phyloP scores from a whole-genome alignment of 192 early-diverging fungal species.

The Backusella sp. region DNA sequence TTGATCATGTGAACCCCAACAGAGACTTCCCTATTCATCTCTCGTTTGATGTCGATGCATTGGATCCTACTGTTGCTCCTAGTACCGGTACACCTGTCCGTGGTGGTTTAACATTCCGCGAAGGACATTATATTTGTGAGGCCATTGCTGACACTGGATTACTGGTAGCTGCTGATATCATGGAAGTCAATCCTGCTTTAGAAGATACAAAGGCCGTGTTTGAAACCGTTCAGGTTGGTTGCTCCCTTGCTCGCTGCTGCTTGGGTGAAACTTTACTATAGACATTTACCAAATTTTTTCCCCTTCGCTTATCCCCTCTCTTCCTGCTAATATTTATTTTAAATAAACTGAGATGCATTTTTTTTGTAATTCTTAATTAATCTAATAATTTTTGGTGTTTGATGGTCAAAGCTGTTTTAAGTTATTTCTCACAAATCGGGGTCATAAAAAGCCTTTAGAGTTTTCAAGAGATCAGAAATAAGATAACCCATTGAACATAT shows the following conservation, averaged over 20 bases:
- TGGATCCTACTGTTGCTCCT: conserved; percentile 94
- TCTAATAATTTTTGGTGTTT: background rate
- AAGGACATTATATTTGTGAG: conserved; percentile 98
- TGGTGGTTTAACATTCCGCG: conserved; percentile 93
- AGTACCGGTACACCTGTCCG: conserved; percentile 95
- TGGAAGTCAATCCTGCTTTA: conserved; percentile 91
- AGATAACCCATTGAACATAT: background rate
- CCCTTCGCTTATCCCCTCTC: background rate
- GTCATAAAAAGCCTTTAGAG: background rate
- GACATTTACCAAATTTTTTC: background rate
- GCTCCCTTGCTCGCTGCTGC: conserved; percentile 82
- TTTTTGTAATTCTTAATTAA: background rate
- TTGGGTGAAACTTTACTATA: conserved; percentile 84
- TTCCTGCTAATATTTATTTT: background rate
- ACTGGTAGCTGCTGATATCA: conserved; percentile 89
- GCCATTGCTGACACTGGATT: conserved; percentile 82
- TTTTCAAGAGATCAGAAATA: background rate
- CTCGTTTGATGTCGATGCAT: conserved; percentile 92
- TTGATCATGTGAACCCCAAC: conserved; percentile 82
- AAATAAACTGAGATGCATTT: background rate
- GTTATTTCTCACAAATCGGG: background rate
- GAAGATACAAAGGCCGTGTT: conserved; percentile 71
- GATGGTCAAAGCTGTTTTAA: background rate
- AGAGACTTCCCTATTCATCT: conserved; percentile 80
- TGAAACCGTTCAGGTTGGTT: conserved; percentile 89